These are phyloP conservation scores for Schizophyllum commune DNA, from an alignment of 1,284 basidiomycete genomes.

Conservation along the genomic window DNA sequence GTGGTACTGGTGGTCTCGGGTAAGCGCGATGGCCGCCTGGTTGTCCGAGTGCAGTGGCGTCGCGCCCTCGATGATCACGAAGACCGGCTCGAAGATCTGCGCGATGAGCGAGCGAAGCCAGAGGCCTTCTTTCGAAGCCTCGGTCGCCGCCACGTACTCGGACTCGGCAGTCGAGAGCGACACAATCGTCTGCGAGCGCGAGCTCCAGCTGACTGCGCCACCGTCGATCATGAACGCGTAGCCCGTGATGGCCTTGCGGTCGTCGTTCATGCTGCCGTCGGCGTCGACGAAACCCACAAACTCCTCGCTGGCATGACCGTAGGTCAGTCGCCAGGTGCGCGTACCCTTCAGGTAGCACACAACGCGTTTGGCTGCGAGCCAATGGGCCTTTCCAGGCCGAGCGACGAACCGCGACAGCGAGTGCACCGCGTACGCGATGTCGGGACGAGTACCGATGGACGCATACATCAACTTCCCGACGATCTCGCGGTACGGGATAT, in stretches of 20 bases:
- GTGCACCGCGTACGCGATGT: too few species aligned
- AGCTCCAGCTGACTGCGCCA: slow-evolving; percentile 26
- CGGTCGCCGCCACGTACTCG: too few species aligned
- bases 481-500: too few species aligned
- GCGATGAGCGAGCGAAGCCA: slow-evolving; percentile 20
- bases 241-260: slow-evolving; percentile 20
- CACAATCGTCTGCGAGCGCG: slow-evolving; percentile 26
- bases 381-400: too few species aligned
- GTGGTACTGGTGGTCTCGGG: slow-evolving; percentile 1
- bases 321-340: slow-evolving; percentile 18
- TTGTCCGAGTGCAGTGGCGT: slow-evolving; percentile 3
- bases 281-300: slow-evolving; percentile 2
- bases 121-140: slow-evolving; percentile 20
- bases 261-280: slow-evolving; percentile 4
- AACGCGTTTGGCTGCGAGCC: too few species aligned
- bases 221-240: slow-evolving; percentile 26
- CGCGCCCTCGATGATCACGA: not conserved
- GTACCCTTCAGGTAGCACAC: slow-evolving; percentile 28
- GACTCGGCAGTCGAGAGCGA: too few species aligned
- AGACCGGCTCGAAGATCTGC: too few species aligned
- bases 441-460: too few species aligned
- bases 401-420: too few species aligned
- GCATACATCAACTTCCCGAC: too few species aligned
- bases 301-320: slow-evolving; percentile 5
- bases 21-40: too few species aligned